Conservation (phyloP, 2,329 filamentous ascomycete genomes). For the Trichocomaceae sp. region DNA sequence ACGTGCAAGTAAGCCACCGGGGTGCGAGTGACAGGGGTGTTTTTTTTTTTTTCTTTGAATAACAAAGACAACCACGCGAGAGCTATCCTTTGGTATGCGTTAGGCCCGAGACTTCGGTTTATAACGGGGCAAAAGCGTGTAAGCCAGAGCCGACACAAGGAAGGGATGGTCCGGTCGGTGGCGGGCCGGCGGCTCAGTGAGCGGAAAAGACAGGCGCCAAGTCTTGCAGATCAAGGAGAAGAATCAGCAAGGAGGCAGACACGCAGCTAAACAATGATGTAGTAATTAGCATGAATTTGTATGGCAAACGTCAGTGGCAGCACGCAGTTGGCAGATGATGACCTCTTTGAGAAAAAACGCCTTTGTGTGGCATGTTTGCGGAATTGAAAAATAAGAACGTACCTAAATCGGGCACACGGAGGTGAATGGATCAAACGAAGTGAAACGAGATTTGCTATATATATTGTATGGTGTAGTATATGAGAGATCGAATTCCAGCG, state of each 20-base stretch:
- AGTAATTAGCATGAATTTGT: neutral
- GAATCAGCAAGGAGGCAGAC: neutral
- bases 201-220: slow-evolving; percentile 11
- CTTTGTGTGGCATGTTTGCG: too few relatives aligned
- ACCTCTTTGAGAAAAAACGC: too few relatives aligned
- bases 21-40: too few relatives aligned
- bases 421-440: too few relatives aligned
- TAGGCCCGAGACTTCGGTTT: neutral
- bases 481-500: neutral
- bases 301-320: too few relatives aligned
- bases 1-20: neutral
- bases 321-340: too few relatives aligned
- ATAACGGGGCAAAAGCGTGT: neutral
- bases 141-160: neutral
- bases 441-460: too few relatives aligned
- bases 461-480: too few relatives aligned
- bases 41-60: too few relatives aligned
- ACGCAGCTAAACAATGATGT: neutral
- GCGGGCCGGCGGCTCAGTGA: slow-evolving; percentile 8
- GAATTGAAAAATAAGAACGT: too few relatives aligned
- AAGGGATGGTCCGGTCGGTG: slow-evolving; percentile 3
- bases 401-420: too few relatives aligned
- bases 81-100: slow-evolving; percentile 1
- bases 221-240: slow-evolving; percentile 10
- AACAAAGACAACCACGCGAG: slow-evolving; percentile 8